phyloP scores from a whole-genome alignment of 345 rosid species.

The Gossypioides kirkii region DNA sequence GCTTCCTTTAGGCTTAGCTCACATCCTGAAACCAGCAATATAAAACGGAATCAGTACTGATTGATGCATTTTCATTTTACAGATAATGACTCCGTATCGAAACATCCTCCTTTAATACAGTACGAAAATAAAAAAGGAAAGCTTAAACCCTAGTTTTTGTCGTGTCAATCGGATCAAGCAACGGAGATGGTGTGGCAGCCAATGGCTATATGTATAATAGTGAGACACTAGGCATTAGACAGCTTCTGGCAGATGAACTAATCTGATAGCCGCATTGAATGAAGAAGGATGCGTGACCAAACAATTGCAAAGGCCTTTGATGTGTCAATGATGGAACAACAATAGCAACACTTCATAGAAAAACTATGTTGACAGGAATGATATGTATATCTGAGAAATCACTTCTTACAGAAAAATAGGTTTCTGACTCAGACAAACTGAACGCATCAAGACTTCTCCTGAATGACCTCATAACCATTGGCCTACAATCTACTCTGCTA shows the following conservation, averaged over 20 bases:
- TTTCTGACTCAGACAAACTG: constrained; percentile 30
- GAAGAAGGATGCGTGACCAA: constrained; percentile 11
- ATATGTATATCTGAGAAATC: constrained; percentile 33
- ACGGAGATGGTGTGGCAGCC: too few species aligned
- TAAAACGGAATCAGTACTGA: too few species aligned
- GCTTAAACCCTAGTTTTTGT: too few species aligned
- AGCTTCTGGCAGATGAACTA: constrained; percentile 1
- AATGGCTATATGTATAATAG: background rate
- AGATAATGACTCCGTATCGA: too few species aligned
- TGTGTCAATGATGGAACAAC: constrained; percentile 37
- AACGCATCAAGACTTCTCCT: constrained; percentile 26
- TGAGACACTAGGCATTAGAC: background rate
- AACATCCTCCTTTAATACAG: too few species aligned
- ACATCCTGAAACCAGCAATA: background rate
- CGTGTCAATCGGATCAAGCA: too few species aligned
- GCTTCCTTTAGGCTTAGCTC: background rate
- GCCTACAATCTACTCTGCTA: constrained; percentile 16
- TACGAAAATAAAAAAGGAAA: too few species aligned
- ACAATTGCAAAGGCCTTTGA: constrained; percentile 24
- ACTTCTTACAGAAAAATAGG: constrained; percentile 31
- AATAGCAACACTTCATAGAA: constrained; percentile 32
- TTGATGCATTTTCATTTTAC: too few species aligned
- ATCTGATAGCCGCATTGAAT: constrained; percentile 10
- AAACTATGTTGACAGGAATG: constrained; percentile 17
- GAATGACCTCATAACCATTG: constrained; percentile 25